Conservation (phyloP, 257 asterid species). For the Capsicum baccatum region DNA sequence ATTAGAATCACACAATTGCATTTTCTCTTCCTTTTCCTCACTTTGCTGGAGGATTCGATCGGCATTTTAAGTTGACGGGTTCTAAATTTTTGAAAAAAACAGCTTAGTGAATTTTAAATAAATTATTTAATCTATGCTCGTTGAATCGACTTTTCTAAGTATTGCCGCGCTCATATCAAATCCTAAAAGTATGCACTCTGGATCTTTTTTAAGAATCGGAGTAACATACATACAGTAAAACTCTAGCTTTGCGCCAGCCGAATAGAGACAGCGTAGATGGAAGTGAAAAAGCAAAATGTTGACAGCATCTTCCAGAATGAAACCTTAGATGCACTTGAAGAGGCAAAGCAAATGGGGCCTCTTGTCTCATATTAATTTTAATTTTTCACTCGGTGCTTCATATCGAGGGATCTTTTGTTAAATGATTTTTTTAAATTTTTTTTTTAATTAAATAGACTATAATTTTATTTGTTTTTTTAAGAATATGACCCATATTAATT, state of each 20-base stretch:
- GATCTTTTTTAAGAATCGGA: background rate
- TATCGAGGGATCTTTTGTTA: too few relatives aligned
- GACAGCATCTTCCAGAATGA: background rate
- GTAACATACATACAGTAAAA: too few relatives aligned
- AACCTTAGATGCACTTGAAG: background rate
- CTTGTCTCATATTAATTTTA: background rate
- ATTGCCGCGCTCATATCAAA: background rate
- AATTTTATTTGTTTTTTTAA: too few relatives aligned
- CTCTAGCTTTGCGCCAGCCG: too few relatives aligned
- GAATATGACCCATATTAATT: too few relatives aligned
- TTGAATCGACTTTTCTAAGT: background rate
- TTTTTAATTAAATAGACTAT: too few relatives aligned
- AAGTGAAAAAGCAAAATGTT: background rate
- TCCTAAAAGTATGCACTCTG: background rate
- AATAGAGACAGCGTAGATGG: background rate
- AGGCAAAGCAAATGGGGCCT: background rate
- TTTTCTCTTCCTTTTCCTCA: background rate
- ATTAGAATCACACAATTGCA: background rate
- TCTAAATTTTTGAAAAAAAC: background rate
- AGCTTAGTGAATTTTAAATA: background rate
- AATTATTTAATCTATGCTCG: background rate
- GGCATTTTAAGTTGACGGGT: background rate
- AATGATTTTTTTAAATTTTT: too few relatives aligned
- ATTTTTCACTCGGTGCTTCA: too few relatives aligned
- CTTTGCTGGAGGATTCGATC: background rate